A percentile compares a stretch with the other conserved stretches of the same genome.
phyloP scores from a whole-genome alignment of 345 rosid species.

The Populus deltoides region DNA sequence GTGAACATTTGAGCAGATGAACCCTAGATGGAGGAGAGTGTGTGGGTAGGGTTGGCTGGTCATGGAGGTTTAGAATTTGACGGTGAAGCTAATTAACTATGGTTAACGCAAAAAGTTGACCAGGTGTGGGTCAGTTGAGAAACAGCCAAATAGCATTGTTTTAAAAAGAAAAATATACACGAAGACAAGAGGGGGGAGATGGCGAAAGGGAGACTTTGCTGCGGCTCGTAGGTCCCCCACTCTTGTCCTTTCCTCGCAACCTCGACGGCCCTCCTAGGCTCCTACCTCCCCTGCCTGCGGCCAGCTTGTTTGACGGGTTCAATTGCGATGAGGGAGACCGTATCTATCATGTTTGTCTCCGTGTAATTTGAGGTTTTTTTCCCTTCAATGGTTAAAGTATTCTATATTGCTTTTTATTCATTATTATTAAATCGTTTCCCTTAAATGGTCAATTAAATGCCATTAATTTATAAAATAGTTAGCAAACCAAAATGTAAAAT shows the following conservation, averaged over 20 bases:
- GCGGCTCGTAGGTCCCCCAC: slow-evolving; percentile 58
- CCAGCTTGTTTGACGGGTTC: slow-evolving; percentile 26
- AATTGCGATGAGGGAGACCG: neutral
- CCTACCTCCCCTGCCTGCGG: slow-evolving; percentile 3
- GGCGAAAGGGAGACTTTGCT: slow-evolving; percentile 31
- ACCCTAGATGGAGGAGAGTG: slow-evolving; percentile 24
- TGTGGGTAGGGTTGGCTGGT: slow-evolving; percentile 42
- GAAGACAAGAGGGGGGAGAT: slow-evolving; percentile 9
- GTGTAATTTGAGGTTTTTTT: no score
- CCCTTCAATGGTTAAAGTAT: no score
- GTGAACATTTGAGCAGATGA: slow-evolving; percentile 24
- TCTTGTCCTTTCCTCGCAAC: slow-evolving; percentile 25
- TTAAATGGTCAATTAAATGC: no score
- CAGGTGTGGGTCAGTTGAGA: slow-evolving; percentile 16
- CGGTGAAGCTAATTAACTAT: slow-evolving; percentile 26
- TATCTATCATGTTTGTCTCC: neutral
- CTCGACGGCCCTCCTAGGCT: slow-evolving; percentile 23
- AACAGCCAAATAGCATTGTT: neutral
- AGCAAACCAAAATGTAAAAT: no score
- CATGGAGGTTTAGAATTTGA: slow-evolving; percentile 16
- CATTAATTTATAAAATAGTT: no score
- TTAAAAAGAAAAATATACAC: neutral
- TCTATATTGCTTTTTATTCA: no score
- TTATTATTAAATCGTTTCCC: no score
- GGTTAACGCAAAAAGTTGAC: slow-evolving; percentile 45